Conservation (phyloP, 2,329 filamentous ascomycete genomes). For the Xylaria multiplex region DNA sequence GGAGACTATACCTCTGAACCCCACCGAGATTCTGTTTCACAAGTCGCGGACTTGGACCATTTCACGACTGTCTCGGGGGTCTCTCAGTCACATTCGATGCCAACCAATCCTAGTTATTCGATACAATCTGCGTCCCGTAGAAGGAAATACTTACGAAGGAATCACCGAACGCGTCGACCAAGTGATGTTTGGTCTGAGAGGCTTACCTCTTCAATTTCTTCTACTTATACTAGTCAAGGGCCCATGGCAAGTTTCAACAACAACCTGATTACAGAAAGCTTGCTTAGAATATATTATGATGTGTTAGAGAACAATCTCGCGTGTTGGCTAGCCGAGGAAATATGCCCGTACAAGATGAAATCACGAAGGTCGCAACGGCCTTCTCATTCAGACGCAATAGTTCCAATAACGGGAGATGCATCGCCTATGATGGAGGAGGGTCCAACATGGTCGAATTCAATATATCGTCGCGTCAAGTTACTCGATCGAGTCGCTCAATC, state of each 20-base stretch:
- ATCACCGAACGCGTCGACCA: conserved; percentile 10
- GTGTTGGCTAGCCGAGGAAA: conserved; percentile 20
- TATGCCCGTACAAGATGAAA: conserved; percentile 21
- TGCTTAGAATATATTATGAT: conserved; percentile 18
- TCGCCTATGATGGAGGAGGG: background rate
- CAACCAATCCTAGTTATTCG: background rate
- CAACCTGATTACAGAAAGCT: conserved; percentile 19
- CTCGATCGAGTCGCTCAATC: conserved; percentile 22
- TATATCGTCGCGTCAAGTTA: conserved; percentile 18
- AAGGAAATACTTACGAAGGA: conserved; percentile 3
- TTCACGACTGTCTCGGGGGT: conserved; percentile 6
- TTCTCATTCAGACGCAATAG: background rate
- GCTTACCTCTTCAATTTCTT: background rate
- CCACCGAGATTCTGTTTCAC: background rate
- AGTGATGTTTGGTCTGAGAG: background rate
- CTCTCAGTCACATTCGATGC: background rate
- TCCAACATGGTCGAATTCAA: conserved; percentile 6
- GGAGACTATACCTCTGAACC: background rate
- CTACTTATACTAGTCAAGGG: background rate
- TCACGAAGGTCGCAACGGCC: conserved; percentile 3
- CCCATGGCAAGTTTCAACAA: conserved; percentile 9
- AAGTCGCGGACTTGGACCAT: conserved; percentile 15
- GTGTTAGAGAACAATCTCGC: conserved; percentile 21
- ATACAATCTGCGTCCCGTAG: background rate
- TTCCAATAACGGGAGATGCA: background rate